Conservation (phyloP, 805 yeast species). For the Candida qinlingensis region DNA sequence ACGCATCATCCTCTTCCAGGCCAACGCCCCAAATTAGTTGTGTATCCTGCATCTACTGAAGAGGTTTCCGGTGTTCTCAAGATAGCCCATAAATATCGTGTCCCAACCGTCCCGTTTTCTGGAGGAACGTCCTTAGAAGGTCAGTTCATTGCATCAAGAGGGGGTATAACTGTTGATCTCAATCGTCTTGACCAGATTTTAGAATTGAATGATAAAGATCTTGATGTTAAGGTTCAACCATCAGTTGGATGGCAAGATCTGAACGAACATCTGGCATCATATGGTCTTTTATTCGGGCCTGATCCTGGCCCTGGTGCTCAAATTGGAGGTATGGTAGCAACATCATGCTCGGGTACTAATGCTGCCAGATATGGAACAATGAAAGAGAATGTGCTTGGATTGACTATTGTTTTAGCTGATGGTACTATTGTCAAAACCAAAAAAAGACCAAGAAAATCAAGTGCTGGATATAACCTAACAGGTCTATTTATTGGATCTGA, state of each 20-base stretch:
- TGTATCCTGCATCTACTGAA: conserved; percentile 60
- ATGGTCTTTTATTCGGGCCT: conserved; percentile 62
- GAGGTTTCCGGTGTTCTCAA: conserved; percentile 61
- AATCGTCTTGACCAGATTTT: conserved; percentile 54
- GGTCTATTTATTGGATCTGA: conserved; percentile 74
- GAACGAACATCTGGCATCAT: conserved; percentile 42
- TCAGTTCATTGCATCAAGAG: conserved; percentile 67
- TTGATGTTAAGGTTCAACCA: conserved; percentile 71
- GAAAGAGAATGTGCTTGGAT: conserved; percentile 62
- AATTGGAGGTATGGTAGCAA: conserved; percentile 74
- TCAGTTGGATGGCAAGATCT: conserved; percentile 79
- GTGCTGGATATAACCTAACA: conserved; percentile 77
- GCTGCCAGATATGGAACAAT: conserved; percentile 78
- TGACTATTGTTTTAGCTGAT: conserved; percentile 76
- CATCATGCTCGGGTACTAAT: conserved; percentile 77
- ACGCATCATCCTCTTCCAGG: conserved; percentile 58
- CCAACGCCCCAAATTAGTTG: conserved; percentile 53
- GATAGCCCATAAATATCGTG: conserved; percentile 50
- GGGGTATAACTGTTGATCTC: conserved; percentile 62
- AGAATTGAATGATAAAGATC: conserved; percentile 52
- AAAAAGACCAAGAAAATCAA: conserved; percentile 68
- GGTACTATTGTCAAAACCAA: conserved; percentile 74
- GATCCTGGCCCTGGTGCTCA: conserved; percentile 81
- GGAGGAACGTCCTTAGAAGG: conserved; percentile 83
- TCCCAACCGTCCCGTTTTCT: conserved; percentile 74